Evolutionary conservation across 116 monocot genomes (phyloP).

Genomic region (Phalaenopsis hybrid): DNA sequence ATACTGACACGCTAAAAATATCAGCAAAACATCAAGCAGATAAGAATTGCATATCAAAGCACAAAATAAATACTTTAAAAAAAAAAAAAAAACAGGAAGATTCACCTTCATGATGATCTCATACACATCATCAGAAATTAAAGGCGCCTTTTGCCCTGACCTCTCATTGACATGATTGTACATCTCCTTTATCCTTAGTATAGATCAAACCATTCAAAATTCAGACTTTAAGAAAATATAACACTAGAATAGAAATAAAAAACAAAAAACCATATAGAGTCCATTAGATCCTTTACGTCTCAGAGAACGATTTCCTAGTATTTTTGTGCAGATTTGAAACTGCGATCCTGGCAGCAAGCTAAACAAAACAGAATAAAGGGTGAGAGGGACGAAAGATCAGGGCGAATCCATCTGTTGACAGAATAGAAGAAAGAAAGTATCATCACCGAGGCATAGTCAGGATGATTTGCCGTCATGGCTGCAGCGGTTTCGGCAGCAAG

Average conservation of each 20-base stretch:
- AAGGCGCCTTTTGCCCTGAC: slow-evolving; percentile 56
- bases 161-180: slow-evolving; percentile 61
- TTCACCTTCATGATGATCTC: slow-evolving; percentile 86
- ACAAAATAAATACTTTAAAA: not conserved
- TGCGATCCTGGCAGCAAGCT: slow-evolving; percentile 74
- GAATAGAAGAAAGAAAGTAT: not conserved
- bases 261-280: not conserved
- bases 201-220: not conserved
- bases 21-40: not conserved
- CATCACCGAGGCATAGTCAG: slow-evolving; percentile 73
- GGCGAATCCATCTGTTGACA: not conserved
- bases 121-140: slow-evolving; percentile 87
- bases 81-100: not conserved
- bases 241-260: not conserved
- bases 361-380: slow-evolving; percentile 8
- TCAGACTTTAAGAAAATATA: not conserved
- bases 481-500: slow-evolving; percentile 95
- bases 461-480: slow-evolving; percentile 93
- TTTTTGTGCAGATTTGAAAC: slow-evolving; percentile 95
- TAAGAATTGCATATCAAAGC: not conserved
- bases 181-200: slow-evolving; percentile 76
- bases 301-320: slow-evolving; percentile 85
- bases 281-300: slow-evolving; percentile 46
- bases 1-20: too few relatives aligned
- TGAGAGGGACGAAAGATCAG: not conserved